Percentiles rank a stretch among this genome's conserved stretches.
Conservation (phyloP, 495 filamentous ascomycete genomes). For the Hypoxylon fragiforme region DNA sequence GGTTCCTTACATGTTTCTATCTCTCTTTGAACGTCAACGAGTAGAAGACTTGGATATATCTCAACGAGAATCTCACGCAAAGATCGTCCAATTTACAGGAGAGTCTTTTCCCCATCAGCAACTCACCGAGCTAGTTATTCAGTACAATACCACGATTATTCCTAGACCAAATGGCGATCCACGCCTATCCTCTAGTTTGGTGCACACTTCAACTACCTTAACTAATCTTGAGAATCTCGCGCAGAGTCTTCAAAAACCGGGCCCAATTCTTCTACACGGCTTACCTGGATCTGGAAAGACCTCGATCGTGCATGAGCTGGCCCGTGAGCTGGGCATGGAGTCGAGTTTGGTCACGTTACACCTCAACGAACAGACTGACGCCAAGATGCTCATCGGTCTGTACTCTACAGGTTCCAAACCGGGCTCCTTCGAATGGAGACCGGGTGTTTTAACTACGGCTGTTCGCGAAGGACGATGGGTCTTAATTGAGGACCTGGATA, state of each 20-base stretch:
- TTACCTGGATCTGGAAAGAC: constrained; percentile 90
- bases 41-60: constrained; percentile 45
- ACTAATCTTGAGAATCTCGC: constrained; percentile 72
- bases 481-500: constrained; percentile 92
- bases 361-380: constrained; percentile 95
- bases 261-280: constrained; percentile 80
- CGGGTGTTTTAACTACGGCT: constrained; percentile 93
- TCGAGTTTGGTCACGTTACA: constrained; percentile 85
- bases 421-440: constrained; percentile 87
- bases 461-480: constrained; percentile 94
- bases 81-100: constrained; percentile 26
- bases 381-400: constrained; percentile 89
- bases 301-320: constrained; percentile 78
- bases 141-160: constrained; percentile 65
- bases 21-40: constrained; percentile 73
- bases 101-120: constrained; percentile 32
- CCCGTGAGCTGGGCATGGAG: constrained; percentile 71
- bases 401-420: constrained; percentile 84
- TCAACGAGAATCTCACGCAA: constrained; percentile 33
- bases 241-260: constrained; percentile 60
- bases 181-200: constrained; percentile 56
- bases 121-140: constrained; percentile 48
- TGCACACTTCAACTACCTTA: constrained; percentile 71
- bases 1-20: constrained; percentile 85
- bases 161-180: constrained; percentile 62